phyloP scores from a whole-genome alignment of 2,329 filamentous ascomycete species.

The Curvularia verruculosa region DNA sequence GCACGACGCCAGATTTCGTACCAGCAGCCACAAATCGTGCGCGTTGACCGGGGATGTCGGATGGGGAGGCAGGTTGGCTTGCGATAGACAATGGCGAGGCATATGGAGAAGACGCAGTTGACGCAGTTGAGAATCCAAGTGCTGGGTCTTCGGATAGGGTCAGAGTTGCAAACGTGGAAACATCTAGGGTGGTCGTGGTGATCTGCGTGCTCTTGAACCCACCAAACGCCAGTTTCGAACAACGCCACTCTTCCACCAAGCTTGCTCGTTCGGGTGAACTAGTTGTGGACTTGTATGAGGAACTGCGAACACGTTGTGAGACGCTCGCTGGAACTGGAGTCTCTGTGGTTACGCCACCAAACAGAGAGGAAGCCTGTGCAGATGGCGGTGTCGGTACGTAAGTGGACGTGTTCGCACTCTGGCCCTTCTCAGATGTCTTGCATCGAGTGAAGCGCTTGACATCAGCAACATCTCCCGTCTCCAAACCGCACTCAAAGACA shows the following conservation, averaged over 20 bases:
- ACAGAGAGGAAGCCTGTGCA: conserved; percentile 52
- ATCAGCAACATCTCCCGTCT: conserved; percentile 60
- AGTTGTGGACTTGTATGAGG: conserved; percentile 44
- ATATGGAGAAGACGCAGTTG: conserved; percentile 59
- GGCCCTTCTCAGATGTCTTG: conserved; percentile 47
- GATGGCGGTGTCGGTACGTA: conserved; percentile 25
- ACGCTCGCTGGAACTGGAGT: conserved; percentile 28
- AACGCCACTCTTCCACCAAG: conserved; percentile 68
- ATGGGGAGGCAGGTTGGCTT: conserved; percentile 51
- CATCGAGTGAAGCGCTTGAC: conserved; percentile 66
- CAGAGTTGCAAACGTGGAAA: conserved; percentile 72
- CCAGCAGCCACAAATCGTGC: conserved; percentile 82
- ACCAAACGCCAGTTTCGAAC: conserved; percentile 66
- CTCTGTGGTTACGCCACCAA: conserved; percentile 53
- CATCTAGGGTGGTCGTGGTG: conserved; percentile 73
- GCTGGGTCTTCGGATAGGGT: conserved; percentile 81
- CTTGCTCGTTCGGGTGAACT: conserved; percentile 47
- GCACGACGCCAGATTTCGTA: conserved; percentile 75
- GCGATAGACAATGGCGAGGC: conserved; percentile 60
- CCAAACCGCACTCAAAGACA: conserved; percentile 74
- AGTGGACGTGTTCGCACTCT: conserved; percentile 25
- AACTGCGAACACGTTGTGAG: conserved; percentile 35
- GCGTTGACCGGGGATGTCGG: conserved; percentile 82
- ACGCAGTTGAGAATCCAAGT: conserved; percentile 62
- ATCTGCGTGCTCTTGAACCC: conserved; percentile 66